A percentile compares a stretch with the other conserved stretches of the same genome.
These are phyloP conservation scores for Hericium coralloides DNA, from an alignment of 768 basidiomycete genomes.

Conservation along the genomic window DNA sequence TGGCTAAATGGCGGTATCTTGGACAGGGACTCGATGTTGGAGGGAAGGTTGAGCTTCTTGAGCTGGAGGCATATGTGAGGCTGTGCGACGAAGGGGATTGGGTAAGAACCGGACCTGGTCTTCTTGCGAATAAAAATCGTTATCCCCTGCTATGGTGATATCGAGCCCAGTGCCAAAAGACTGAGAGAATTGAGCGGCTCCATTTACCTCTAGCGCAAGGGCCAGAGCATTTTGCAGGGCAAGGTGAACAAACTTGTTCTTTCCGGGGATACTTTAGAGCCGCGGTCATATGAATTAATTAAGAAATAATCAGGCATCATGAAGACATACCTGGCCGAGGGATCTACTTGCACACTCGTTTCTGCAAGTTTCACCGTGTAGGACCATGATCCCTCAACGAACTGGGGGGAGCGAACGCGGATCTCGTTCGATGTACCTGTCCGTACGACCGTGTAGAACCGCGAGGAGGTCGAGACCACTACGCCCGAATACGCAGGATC, in stretches of 20 bases:
- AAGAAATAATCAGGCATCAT: no score
- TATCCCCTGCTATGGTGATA: constrained; percentile 83
- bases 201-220: constrained; percentile 55
- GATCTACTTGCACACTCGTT: constrained; percentile 15
- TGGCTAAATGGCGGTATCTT: constrained; percentile 69
- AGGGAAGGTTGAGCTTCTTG: constrained; percentile 47
- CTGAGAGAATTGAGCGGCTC: constrained; percentile 31
- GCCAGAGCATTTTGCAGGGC: constrained; percentile 72
- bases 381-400: constrained; percentile 69
- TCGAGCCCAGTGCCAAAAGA: constrained; percentile 50
- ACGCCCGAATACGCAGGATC: constrained; percentile 79
- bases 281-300: no score
- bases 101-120: constrained; percentile 48
- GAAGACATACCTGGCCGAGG: constrained; percentile 13
- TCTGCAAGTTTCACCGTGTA: constrained; percentile 35
- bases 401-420: constrained; percentile 85
- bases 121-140: constrained; percentile 96
- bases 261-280: constrained; percentile 21
- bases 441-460: constrained; percentile 81
- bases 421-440: constrained; percentile 37
- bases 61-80: constrained; percentile 36
- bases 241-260: constrained; percentile 90
- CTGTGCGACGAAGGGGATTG: neutral
- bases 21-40: constrained; percentile 53
- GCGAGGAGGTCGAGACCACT: constrained; percentile 86